phyloP scores from a whole-genome alignment of 139 green algal species.

The Spirogloea muscicola region DNA sequence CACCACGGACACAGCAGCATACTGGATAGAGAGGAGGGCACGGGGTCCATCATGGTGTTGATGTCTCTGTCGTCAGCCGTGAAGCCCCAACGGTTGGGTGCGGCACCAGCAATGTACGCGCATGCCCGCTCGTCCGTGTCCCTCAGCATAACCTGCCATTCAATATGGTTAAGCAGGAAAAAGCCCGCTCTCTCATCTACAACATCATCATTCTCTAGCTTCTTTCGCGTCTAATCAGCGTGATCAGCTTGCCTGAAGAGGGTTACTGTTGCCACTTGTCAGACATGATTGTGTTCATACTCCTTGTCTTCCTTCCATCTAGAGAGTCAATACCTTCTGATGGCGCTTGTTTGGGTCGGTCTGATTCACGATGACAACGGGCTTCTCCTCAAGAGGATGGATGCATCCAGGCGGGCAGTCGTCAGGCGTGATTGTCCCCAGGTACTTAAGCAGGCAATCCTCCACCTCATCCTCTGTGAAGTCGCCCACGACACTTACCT shows the following conservation, averaged over 20 bases:
- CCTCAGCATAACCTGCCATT: slow-evolving; percentile 49
- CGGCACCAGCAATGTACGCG: slow-evolving; percentile 83
- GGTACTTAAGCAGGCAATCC: slow-evolving; percentile 59
- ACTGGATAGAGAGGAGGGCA: slow-evolving; percentile 5
- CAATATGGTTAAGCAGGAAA: slow-evolving; percentile 7
- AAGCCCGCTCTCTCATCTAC: background rate
- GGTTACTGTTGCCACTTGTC: too few species aligned
- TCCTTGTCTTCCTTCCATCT: too few species aligned
- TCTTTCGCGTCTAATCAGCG: too few species aligned
- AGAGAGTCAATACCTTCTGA: too few species aligned
- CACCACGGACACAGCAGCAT: background rate
- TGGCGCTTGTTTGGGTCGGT: too few species aligned
- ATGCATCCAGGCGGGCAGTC: too few species aligned
- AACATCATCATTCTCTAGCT: too few species aligned
- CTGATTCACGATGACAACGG: too few species aligned
- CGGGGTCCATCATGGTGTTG: slow-evolving; percentile 42
- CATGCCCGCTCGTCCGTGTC: slow-evolving; percentile 91
- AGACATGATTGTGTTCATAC: too few species aligned
- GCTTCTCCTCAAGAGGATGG: too few species aligned
- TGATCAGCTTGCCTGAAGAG: too few species aligned
- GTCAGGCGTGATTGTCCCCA: slow-evolving; percentile 66
- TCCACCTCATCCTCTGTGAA: slow-evolving; percentile 78
- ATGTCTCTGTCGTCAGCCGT: slow-evolving; percentile 31
- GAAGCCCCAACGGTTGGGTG: slow-evolving; percentile 74
- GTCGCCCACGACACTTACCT: slow-evolving; percentile 88